phyloP scores from a whole-genome alignment of 1,284 basidiomycete genomes.

The Paramarasmius palmivorus region DNA sequence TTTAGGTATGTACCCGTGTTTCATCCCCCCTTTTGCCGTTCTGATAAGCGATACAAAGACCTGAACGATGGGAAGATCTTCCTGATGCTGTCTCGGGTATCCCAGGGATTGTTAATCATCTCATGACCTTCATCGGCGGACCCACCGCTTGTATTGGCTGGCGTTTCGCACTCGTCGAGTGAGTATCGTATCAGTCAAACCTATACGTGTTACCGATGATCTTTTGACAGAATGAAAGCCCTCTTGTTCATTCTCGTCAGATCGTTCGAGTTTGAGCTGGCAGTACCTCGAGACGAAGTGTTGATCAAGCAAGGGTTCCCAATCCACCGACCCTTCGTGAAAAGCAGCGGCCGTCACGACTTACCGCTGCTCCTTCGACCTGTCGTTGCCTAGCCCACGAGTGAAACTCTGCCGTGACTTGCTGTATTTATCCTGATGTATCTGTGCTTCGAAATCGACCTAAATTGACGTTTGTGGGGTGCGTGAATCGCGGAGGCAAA shows the following conservation, averaged over 20 bases:
- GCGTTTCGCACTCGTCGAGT: not conserved
- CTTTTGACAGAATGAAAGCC: constrained; percentile 33
- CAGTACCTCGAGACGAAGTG: constrained; percentile 29
- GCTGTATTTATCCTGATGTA: too few relatives aligned
- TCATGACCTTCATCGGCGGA: not conserved
- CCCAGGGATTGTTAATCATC: not conserved
- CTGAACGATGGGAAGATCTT: constrained; percentile 41
- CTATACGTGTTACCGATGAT: not conserved
- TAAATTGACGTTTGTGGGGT: too few relatives aligned
- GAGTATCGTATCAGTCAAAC: not conserved
- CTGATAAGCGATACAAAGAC: constrained; percentile 22
- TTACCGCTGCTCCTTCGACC: too few relatives aligned
- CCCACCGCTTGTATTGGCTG: not conserved
- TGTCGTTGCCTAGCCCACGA: too few relatives aligned
- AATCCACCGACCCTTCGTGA: not conserved
- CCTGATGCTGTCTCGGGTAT: constrained; percentile 24
- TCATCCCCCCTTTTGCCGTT: not conserved
- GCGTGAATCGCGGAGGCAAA: too few relatives aligned
- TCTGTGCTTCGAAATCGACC: too few relatives aligned
- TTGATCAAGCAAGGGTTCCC: not conserved
- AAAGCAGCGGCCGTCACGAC: too few relatives aligned
- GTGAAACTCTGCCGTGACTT: too few relatives aligned
- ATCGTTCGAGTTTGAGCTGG: constrained; percentile 45
- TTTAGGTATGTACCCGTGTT: constrained; percentile 30
- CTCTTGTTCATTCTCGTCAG: constrained; percentile 52